Evolutionary conservation across 225 moss, liverwort and hornwort genomes (phyloP).

Genomic region (Takakia lepidozioides): DNA sequence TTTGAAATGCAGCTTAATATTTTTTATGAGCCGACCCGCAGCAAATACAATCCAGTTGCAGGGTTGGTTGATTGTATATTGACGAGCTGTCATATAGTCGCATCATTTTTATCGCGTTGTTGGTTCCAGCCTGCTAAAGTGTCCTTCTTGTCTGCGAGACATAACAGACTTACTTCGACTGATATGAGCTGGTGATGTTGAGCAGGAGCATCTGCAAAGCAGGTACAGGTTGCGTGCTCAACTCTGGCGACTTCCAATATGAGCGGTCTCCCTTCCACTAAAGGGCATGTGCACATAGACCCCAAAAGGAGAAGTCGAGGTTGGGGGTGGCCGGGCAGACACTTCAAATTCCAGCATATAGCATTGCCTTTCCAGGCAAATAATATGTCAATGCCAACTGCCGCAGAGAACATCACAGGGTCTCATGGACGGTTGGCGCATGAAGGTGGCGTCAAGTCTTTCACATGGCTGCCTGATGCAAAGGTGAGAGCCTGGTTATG

Average conservation of each 20-base stretch:
- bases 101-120: no score
- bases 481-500: conserved; percentile 15
- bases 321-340: conserved; percentile 13
- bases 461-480: conserved; percentile 37
- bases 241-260: conserved; percentile 7
- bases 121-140: no score
- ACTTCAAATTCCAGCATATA: conserved; percentile 2
- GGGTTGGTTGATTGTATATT: no score
- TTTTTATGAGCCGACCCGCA: no score
- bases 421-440: conserved; percentile 24
- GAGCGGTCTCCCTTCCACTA: conserved; percentile 10
- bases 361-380: conserved; percentile 19
- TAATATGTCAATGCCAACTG: conserved; percentile 16
- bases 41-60: no score
- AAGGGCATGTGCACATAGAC: conserved; percentile 22
- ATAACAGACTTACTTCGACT: no score
- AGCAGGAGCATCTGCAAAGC: conserved; percentile 17
- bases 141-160: no score
- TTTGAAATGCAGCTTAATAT: no score
- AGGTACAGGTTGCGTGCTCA: conserved; percentile 6
- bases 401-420: conserved; percentile 15
- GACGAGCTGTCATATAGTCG: no score
- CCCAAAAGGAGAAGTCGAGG: conserved; percentile 10
- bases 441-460: conserved; percentile 26
- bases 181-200: no score